These are phyloP conservation scores for Acephala macrosclerotiorum DNA, from an alignment of 2,329 filamentous ascomycete species.

Conservation along the genomic window DNA sequence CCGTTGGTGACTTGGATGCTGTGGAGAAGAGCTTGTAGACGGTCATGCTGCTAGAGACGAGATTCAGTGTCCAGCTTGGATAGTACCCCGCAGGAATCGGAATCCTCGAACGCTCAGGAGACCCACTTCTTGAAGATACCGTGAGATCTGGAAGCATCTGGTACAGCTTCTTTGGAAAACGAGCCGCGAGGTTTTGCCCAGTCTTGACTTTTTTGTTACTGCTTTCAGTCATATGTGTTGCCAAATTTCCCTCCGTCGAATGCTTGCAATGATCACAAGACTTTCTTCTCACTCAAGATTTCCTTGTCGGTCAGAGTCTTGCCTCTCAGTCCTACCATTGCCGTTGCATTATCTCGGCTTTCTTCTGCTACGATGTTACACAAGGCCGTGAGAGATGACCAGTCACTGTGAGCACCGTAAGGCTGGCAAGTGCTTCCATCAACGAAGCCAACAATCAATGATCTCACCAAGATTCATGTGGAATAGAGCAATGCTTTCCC, in stretches of 20 bases:
- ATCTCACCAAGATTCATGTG: not conserved
- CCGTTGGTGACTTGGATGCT: constrained; percentile 38
- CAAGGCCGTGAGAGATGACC: not conserved
- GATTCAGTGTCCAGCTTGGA: not conserved
- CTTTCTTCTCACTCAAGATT: not conserved
- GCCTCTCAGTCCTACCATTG: not conserved
- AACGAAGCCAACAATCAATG: not conserved
- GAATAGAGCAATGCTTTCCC: not conserved
- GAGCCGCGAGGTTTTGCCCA: not conserved
- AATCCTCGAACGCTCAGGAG: not conserved
- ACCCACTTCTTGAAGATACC: not conserved
- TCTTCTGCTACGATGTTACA: not conserved
- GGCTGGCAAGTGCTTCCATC: not conserved
- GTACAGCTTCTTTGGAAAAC: not conserved
- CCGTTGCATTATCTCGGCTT: not conserved
- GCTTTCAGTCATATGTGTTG: not conserved
- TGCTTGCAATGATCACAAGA: not conserved
- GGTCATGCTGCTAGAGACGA: not conserved
- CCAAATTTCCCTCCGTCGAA: not conserved
- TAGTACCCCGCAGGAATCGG: not conserved
- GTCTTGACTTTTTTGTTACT: not conserved
- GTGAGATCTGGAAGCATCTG: not conserved
- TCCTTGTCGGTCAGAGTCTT: not conserved
- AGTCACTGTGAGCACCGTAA: not conserved
- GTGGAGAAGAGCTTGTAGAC: constrained; percentile 42